Conservation (phyloP, 2,329 filamentous ascomycete genomes). For the Talaromyces funiculosus region DNA sequence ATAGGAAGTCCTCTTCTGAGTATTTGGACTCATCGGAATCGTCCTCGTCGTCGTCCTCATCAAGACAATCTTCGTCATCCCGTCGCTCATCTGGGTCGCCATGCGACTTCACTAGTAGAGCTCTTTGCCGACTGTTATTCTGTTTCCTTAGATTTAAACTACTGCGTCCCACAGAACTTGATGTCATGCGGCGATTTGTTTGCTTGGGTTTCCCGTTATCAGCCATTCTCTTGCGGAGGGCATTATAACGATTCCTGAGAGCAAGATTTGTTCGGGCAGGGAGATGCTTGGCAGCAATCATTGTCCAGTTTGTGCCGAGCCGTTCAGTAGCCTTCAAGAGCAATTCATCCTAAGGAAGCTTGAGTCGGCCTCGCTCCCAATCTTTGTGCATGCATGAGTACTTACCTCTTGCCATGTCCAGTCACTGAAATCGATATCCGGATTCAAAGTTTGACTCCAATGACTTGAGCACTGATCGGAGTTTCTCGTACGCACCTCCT, state of each 20-base stretch:
- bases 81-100: not conserved
- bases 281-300: not conserved
- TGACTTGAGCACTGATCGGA: slow-evolving; percentile 15
- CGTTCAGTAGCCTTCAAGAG: not conserved
- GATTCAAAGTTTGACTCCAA: slow-evolving; percentile 13
- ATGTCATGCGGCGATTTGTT: not conserved
- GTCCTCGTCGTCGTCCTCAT: not conserved
- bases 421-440: slow-evolving; percentile 14
- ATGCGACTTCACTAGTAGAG: not conserved
- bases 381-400: not conserved
- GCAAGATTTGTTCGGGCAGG: not conserved
- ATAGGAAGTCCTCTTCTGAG: not conserved
- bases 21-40: not conserved
- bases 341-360: not conserved
- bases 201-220: not conserved
- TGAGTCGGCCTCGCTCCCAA: not conserved
- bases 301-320: not conserved
- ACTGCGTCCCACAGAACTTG: no score
- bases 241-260: not conserved
- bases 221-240: not conserved
- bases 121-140: not conserved
- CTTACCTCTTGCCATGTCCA: not conserved
- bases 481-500: slow-evolving; percentile 8
- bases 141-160: not conserved
- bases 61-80: not conserved